These are phyloP conservation scores for Sherardia arvensis DNA, from an alignment of 257 asterid genomes.

Conservation along the genomic window DNA sequence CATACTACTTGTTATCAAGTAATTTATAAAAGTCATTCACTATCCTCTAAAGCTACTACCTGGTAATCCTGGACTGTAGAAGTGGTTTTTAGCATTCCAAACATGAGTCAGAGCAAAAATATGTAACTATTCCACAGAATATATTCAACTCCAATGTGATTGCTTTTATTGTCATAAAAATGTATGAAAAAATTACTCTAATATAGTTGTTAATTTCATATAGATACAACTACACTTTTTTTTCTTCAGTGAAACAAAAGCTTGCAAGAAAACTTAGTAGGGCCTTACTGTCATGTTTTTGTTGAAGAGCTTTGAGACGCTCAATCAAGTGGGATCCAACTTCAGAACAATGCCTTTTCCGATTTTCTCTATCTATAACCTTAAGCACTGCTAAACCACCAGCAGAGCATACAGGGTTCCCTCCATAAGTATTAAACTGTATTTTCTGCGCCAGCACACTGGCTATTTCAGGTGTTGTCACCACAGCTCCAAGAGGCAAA, in stretches of 20 bases:
- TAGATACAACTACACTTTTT: neutral
- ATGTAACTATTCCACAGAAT: neutral
- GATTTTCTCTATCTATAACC: slow-evolving; percentile 78
- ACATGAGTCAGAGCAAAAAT: neutral
- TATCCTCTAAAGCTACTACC: neutral
- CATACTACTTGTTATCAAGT: too few relatives aligned
- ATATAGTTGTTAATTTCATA: neutral
- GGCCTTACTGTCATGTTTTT: slow-evolving; percentile 65
- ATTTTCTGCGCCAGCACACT: slow-evolving; percentile 78
- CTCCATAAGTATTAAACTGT: slow-evolving; percentile 92
- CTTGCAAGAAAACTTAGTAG: slow-evolving; percentile 4
- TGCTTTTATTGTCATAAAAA: too few relatives aligned
- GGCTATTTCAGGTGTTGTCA: slow-evolving; percentile 96
- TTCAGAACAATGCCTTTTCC: slow-evolving; percentile 73
- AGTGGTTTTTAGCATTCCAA: neutral
- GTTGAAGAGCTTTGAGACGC: slow-evolving; percentile 62
- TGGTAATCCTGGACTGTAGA: neutral
- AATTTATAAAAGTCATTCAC: too few relatives aligned
- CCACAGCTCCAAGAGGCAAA: slow-evolving; percentile 96
- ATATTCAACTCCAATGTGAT: neutral
- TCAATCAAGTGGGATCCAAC: slow-evolving; percentile 78
- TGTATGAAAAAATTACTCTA: neutral
- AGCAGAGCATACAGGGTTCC: slow-evolving; percentile 97
- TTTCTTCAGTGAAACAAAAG: neutral
- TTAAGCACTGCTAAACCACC: slow-evolving; percentile 89